Evolutionary conservation across 2,329 filamentous ascomycete genomes (phyloP), one percentile per base, ranked within the genome.

Genomic region (Rugonectria rugulosa): DNA sequence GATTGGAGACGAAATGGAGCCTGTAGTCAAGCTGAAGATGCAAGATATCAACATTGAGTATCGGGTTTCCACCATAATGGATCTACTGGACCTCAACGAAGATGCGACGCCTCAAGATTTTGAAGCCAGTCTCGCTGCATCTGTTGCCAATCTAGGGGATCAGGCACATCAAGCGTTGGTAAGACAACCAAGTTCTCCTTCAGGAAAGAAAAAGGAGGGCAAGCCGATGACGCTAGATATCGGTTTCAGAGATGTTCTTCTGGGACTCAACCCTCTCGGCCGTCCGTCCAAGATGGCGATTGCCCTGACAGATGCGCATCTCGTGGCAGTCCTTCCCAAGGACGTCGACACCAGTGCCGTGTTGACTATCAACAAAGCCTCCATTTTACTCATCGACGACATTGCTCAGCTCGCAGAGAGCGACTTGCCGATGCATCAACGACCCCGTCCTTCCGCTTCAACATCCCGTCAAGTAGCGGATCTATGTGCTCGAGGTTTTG

Each of bases 1-100:
- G 76, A 90, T 99, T 62, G 92, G 92, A 0, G 93, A 98, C 70
- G 94, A 98, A 70, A 91, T 96, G 75, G 94, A 98, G 61, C 94
- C 96, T 0, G 87, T 91, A 6, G 79, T 97, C 62, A 97, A 96
- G 71, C 73, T 97, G 54, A 96, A 96, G 70, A 76, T 98, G 36
- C 90, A 90, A 72, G 92, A 96, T 58, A 65, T 96, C 5, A 88
- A 87, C 56, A 73, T 92, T n/a, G 96, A 99, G 70, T 99, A 99
- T 71, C 88, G 89, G 14, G 90, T 98, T 4, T 84, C 91, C 0
- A 91, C 90, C 0, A 73, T 97, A 1, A 88, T 96, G 79, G 91
- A 92, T 47, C 73, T 96, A 5, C 81, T 96, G 6, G 88, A 86
- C 0, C 79, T 96, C 2, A 80, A 81, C 12, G 84, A 88, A 14